Percentiles rank a stretch among this genome's conserved stretches.
Conservation (phyloP, 768 basidiomycete species). For the Brasilioporus rufonigricans region DNA sequence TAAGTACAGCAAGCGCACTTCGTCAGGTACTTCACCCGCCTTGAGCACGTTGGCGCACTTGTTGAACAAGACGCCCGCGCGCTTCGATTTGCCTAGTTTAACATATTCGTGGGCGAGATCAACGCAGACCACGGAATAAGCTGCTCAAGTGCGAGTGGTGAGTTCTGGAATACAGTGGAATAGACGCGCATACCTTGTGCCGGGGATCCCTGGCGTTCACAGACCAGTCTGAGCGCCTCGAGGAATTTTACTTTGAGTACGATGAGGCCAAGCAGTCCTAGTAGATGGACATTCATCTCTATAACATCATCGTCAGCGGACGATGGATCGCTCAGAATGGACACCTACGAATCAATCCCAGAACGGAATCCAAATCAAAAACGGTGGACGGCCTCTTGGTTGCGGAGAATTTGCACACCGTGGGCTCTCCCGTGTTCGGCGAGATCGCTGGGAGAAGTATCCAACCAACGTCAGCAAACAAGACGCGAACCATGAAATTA, state of each 20-base stretch:
- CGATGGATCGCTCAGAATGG: neutral
- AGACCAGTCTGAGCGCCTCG: conserved; percentile 58
- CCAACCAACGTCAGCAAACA: neutral
- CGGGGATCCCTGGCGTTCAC: conserved; percentile 42
- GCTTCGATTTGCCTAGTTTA: conserved; percentile 66
- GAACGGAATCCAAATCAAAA: conserved; percentile 34
- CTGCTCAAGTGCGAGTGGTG: conserved; percentile 35
- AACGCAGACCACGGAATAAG: conserved; percentile 60
- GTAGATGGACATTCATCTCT: conserved; percentile 60
- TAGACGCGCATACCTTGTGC: conserved; percentile 44
- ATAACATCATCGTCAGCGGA: neutral
- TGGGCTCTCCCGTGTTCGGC: conserved; percentile 10
- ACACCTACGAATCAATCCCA: conserved; percentile 54
- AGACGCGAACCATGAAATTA: neutral
- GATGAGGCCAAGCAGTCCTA: conserved; percentile 66
- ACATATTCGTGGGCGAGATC: conserved; percentile 80
- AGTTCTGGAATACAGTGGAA: neutral
- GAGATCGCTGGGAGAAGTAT: conserved; percentile 19
- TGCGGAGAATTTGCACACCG: neutral
- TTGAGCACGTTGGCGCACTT: conserved; percentile 49
- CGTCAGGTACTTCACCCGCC: conserved; percentile 45
- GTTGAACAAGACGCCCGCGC: conserved; percentile 65
- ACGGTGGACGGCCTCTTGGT: neutral
- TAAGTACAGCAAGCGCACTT: conserved; percentile 52
- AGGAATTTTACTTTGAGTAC: conserved; percentile 68